Percentiles rank a stretch among this genome's conserved stretches.
phyloP scores from a whole-genome alignment of 129 eudicot genomes.

The Flaveria linearis region DNA sequence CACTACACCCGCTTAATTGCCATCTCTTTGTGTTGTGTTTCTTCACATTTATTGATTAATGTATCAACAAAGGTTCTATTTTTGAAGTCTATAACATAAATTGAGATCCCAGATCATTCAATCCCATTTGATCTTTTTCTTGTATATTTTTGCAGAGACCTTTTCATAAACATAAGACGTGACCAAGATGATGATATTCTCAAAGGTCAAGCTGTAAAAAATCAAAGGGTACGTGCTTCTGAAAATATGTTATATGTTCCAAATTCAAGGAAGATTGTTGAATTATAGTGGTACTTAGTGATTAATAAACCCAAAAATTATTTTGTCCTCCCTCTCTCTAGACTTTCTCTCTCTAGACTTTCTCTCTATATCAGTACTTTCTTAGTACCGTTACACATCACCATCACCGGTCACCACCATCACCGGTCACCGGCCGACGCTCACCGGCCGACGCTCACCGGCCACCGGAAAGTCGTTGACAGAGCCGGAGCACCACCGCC shows the following conservation, averaged over 20 bases:
- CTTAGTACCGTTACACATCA: no score
- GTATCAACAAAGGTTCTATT: background rate
- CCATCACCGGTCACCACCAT: no score
- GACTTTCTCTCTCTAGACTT: no score
- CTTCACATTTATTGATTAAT: no score
- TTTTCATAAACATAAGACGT: conserved; percentile 54
- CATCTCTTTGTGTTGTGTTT: background rate
- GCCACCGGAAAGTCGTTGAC: no score
- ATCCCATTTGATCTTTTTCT: background rate
- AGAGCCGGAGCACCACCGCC: no score
- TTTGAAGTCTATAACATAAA: background rate
- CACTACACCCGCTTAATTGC: no score
- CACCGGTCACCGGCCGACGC: no score
- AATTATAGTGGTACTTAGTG: background rate
- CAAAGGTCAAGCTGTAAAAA: conserved; percentile 80
- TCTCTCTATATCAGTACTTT: no score
- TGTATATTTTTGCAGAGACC: conserved; percentile 43
- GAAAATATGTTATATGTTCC: background rate
- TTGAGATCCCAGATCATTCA: conserved; percentile 2
- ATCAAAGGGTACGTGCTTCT: conserved; percentile 60
- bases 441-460: no score
- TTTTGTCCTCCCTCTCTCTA: no score
- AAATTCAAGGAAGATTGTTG: background rate
- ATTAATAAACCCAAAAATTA: no score
- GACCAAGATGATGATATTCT: conserved; percentile 68